Base-by-base conservation (phyloP, 768 basidiomycete species). In the Serendipita sp. region DNA sequence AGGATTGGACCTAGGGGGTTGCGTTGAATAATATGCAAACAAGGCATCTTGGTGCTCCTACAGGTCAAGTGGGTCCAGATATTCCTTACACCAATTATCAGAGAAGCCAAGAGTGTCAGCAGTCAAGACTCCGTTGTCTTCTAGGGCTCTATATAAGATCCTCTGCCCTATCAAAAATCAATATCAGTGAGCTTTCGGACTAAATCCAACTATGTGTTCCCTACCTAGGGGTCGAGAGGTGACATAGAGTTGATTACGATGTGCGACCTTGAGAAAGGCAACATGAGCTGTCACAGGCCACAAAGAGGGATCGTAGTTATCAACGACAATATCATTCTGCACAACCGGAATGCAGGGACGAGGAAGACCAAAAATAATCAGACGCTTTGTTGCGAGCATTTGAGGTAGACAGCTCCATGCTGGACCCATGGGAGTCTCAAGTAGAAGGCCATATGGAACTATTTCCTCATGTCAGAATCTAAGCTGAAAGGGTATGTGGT, bases 321-420 rank as follows among this genome's bases (percentile, higher is more conserved):
- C 53, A 13, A n/a, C 53, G 24, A 58, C 53, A 9, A 30, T 31
- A 26, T 58, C 53, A 20, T 58, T 34, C 31, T 34, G 20, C 9
- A 58, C 53, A 58, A 58, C n/a, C 13, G 53, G 53, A 9, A 58
- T 28, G 53, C 53, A 58, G 9, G n/a, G 17, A 9, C 53, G 53
- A 58, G 53, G 53, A 4, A 58, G 13, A n/a, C 53, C 53, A 20
- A n/a, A n/a, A 33, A 58, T 34, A n/a, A 30, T n/a, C 22, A 58
- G 53, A 13, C 53, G 53, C 20, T 58, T 58, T 4, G 53, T 58
- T 4, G 53, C 53, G 53, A 58, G 53, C 53, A 58, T 58, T 58
- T 58, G 53, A 24, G 53, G 53, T 30, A 58, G 26, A 33, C 33
- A 33, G 24, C 13, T 58, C 53, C 53, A 58, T 24, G 53, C 53